These are phyloP conservation scores for Hygrophoropsis aurantiaca DNA, from an alignment of 768 basidiomycete species.

Conservation along the genomic window DNA sequence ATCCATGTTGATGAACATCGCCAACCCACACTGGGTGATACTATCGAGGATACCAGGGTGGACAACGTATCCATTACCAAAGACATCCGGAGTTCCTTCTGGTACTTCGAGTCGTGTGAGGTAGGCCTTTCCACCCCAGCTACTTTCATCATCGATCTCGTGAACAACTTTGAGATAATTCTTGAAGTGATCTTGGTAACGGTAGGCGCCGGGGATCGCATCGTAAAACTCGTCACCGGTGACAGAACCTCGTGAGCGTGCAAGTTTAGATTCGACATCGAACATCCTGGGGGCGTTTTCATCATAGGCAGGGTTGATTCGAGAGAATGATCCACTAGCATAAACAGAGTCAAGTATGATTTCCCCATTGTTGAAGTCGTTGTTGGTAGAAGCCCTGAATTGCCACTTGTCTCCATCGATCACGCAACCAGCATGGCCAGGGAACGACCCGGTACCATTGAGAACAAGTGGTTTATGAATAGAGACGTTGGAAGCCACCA, in stretches of 20 bases:
- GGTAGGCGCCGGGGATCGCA: slow-evolving; percentile 11
- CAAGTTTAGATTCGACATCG: slow-evolving; percentile 21
- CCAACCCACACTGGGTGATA: slow-evolving; percentile 30
- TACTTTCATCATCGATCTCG: slow-evolving; percentile 24
- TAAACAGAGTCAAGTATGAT: slow-evolving; percentile 30
- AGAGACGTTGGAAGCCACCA: slow-evolving; percentile 23
- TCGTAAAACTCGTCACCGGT: slow-evolving; percentile 16
- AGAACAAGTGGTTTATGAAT: slow-evolving; percentile 31
- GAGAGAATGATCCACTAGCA: slow-evolving; percentile 27
- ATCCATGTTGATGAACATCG: slow-evolving; percentile 22
- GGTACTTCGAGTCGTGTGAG: slow-evolving; percentile 19
- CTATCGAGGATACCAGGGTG: slow-evolving; percentile 35
- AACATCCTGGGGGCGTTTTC: slow-evolving; percentile 18
- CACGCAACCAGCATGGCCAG: slow-evolving; percentile 24
- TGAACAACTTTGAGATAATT: slow-evolving; percentile 28
- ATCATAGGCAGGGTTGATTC: slow-evolving; percentile 24
- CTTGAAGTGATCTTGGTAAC: slow-evolving; percentile 20
- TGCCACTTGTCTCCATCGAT: slow-evolving; percentile 28
- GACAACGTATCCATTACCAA: slow-evolving; percentile 28
- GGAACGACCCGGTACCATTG: slow-evolving; percentile 10
- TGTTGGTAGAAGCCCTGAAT: slow-evolving; percentile 25
- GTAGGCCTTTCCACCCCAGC: slow-evolving; percentile 27
- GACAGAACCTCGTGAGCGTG: slow-evolving; percentile 9
- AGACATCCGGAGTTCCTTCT: slow-evolving; percentile 24
- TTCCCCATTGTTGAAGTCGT: slow-evolving; percentile 18